A percentile compares a stretch with the other conserved stretches of the same genome.
These are phyloP conservation scores for Odonthalia washingtoniensis DNA, from an alignment of 31 red algal genomes.

Conservation along the genomic window DNA sequence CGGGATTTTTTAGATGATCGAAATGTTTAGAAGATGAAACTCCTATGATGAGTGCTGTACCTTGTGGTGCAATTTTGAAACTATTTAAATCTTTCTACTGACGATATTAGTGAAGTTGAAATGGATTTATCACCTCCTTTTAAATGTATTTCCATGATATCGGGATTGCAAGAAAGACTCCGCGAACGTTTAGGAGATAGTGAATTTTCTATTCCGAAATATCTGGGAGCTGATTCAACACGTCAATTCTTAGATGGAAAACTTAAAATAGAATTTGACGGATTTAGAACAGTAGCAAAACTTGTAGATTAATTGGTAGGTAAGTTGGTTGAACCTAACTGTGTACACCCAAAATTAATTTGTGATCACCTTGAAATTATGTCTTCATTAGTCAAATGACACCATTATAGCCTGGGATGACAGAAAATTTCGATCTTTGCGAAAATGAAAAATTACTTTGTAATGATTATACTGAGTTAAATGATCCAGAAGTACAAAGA, in stretches of 20 bases:
- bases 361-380: conserved; percentile 97
- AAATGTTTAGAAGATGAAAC: conserved; percentile 98
- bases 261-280: conserved; percentile 75
- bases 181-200: conserved; percentile 33
- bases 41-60: conserved; percentile 94
- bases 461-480: conserved; percentile 98
- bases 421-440: conserved; percentile 95
- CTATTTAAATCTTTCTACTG: conserved; percentile 96
- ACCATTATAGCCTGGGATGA: conserved; percentile 82
- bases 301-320: conserved; percentile 93
- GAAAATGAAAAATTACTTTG: conserved; percentile 87
- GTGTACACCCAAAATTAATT: conserved; percentile 94
- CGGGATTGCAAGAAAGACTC: conserved; percentile 73
- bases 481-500: conserved; percentile 91
- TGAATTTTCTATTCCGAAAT: conserved; percentile 62
- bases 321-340: conserved; percentile 89
- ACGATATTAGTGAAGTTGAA: conserved; percentile 55
- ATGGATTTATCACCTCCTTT: conserved; percentile 99
- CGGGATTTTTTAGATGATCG: conserved; percentile 84
- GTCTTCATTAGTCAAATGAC: conserved; percentile 95
- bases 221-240: conserved; percentile 63
- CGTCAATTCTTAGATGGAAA: conserved; percentile 54
- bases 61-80: conserved; percentile 89
- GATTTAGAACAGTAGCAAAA: conserved; percentile 81
- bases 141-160: conserved; percentile 84